These are phyloP conservation scores for Panicum virgatum DNA, from an alignment of 202 grass and related monocot genomes.

Conservation along the genomic window DNA sequence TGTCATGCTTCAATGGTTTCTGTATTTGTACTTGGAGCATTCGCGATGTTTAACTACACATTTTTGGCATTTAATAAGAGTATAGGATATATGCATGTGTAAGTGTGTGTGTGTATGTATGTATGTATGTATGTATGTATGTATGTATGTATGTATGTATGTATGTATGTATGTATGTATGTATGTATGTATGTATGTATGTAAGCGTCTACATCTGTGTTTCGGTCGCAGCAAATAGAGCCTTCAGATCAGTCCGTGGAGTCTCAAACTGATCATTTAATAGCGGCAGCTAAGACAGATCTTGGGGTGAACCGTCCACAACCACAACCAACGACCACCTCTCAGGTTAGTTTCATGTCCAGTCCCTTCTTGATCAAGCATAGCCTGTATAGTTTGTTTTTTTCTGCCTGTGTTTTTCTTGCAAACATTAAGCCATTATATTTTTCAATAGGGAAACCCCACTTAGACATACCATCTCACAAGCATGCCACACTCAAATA, in stretches of 20 bases:
- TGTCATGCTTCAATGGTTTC: not conserved
- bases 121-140: no score
- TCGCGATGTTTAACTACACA: not conserved
- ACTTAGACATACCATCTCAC: not conserved
- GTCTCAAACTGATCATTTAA: not conserved
- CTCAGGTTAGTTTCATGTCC: slow-evolving; percentile 1
- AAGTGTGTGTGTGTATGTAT: not conserved
- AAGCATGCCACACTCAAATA: not conserved
- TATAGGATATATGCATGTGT: not conserved
- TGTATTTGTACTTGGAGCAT: not conserved
- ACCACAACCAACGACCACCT: not conserved
- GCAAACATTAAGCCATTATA: not conserved
- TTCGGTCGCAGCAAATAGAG: not conserved
- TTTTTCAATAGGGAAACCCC: not conserved
- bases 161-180: not conserved
- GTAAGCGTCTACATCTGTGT: not conserved
- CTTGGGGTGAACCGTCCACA: not conserved
- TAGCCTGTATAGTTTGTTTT: not conserved
- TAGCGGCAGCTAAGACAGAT: not conserved
- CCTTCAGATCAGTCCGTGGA: not conserved
- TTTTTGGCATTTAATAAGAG: not conserved
- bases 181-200: not conserved
- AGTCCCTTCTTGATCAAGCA: not conserved
- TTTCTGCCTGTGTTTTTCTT: not conserved
- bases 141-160: not conserved